Evolutionary conservation across 768 basidiomycete species (phyloP).

Genomic region (Pleurotus giganteus): DNA sequence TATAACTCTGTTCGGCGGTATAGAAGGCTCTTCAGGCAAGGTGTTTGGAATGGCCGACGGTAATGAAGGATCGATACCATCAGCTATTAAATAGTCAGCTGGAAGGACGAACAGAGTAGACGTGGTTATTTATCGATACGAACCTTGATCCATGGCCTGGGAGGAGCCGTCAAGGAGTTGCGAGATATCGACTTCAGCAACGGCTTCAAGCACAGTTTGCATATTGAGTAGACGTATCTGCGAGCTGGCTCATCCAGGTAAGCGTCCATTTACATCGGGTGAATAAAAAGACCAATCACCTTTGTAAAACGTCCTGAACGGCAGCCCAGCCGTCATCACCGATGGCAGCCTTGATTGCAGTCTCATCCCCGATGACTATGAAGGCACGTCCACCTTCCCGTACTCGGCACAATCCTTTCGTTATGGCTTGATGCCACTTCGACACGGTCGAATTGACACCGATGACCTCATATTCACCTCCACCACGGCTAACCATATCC

Average conservation of each 20-base stretch:
- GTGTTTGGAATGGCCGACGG: constrained; percentile 55
- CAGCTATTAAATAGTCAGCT: too few relatives aligned
- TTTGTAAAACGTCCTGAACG: constrained; percentile 46
- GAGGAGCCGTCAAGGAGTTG: constrained; percentile 22
- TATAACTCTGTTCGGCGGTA: constrained; percentile 24
- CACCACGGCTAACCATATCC: constrained; percentile 55
- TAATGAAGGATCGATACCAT: constrained; percentile 35
- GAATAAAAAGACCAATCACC: constrained; percentile 31
- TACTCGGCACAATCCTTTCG: constrained; percentile 40
- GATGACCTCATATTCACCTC: constrained; percentile 63
- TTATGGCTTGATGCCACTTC: constrained; percentile 52
- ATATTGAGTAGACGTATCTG: constrained; percentile 41
- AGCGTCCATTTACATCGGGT: too few relatives aligned
- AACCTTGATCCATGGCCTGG: not conserved
- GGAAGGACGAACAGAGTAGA: too few relatives aligned
- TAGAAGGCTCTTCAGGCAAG: constrained; percentile 47
- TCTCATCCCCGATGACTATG: constrained; percentile 51
- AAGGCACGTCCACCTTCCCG: constrained; percentile 42
- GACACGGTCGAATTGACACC: constrained; percentile 45
- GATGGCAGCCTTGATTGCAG: constrained; percentile 45
- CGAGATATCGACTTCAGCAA: constrained; percentile 34
- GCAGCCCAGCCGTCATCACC: constrained; percentile 55
- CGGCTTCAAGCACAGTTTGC: constrained; percentile 52
- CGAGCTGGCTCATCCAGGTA: constrained; percentile 26
- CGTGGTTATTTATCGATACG: too few relatives aligned